A percentile compares a stretch with the other conserved stretches of the same genome.
These are phyloP conservation scores for Skeletonema costatum DNA, from an alignment of 108 stramenopile genomes.

Conservation along the genomic window DNA sequence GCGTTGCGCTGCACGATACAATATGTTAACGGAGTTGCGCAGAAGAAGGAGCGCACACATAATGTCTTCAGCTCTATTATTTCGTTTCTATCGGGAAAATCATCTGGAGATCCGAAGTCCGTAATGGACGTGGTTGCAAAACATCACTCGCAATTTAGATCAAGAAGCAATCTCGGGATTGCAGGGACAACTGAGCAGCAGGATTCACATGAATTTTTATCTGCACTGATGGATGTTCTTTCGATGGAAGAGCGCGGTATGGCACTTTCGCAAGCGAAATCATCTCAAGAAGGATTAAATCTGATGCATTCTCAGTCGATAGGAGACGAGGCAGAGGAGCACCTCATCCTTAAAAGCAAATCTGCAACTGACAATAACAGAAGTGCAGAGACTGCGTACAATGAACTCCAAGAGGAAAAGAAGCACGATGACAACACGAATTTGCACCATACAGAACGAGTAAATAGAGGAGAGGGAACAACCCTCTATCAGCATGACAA, in stretches of 20 bases:
- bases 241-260: conserved; percentile 10
- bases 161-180: conserved; percentile 3
- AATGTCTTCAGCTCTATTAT: conserved; percentile 8
- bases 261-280: neutral
- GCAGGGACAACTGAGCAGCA: conserved; percentile 65
- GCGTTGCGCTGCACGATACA: conserved; percentile 31
- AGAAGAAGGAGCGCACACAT: neutral
- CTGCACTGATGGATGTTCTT: conserved; percentile 69
- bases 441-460: neutral
- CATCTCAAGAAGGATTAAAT: neutral
- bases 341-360: neutral
- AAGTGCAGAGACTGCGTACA: neutral
- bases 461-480: neutral
- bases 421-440: neutral
- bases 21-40: conserved; percentile 44
- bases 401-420: neutral
- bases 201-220: conserved; percentile 84
- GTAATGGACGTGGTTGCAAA: conserved; percentile 49
- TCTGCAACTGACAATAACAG: neutral
- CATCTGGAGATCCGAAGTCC: conserved; percentile 17
- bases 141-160: conserved; percentile 57
- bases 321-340: neutral
- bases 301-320: neutral
- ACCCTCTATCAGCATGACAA: conserved; percentile 28
- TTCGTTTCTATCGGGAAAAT: neutral